These are phyloP conservation scores for Aphanocladium album DNA, from an alignment of 2,329 filamentous ascomycete species.

Conservation along the genomic window DNA sequence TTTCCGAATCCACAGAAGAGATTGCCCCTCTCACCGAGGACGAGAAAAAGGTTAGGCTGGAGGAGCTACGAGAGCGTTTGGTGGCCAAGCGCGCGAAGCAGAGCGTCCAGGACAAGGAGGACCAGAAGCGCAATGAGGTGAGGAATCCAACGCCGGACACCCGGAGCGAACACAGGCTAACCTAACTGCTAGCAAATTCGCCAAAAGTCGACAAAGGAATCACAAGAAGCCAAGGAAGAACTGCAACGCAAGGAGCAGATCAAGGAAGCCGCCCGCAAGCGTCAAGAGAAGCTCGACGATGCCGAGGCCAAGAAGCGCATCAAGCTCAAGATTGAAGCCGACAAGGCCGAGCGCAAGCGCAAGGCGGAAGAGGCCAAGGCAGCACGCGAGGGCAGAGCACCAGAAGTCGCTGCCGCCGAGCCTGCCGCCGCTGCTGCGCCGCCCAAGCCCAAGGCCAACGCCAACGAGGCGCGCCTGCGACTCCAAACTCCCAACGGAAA, in stretches of 20 bases:
- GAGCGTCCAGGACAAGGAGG: slow-evolving; percentile 69
- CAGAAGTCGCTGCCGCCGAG: slow-evolving; percentile 37
- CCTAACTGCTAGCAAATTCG: slow-evolving; percentile 55
- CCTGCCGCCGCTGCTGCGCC: slow-evolving; percentile 40
- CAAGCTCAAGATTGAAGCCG: slow-evolving; percentile 88
- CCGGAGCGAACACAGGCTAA: background rate
- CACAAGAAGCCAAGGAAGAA: slow-evolving; percentile 85
- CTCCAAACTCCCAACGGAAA: slow-evolving; percentile 71
- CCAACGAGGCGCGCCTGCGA: slow-evolving; percentile 75
- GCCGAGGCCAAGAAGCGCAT: slow-evolving; percentile 82
- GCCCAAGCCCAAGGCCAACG: slow-evolving; percentile 61
- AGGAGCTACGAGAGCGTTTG: slow-evolving; percentile 67
- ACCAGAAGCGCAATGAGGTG: slow-evolving; percentile 81
- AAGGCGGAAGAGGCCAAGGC: slow-evolving; percentile 86
- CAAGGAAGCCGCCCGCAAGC: slow-evolving; percentile 83
- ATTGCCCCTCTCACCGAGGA: slow-evolving; percentile 87
- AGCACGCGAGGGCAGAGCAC: slow-evolving; percentile 67
- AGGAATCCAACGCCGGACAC: background rate
- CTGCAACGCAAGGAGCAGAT: slow-evolving; percentile 82
- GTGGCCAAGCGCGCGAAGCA: slow-evolving; percentile 66
- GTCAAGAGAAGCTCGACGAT: slow-evolving; percentile 81
- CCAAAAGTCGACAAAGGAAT: slow-evolving; percentile 83
- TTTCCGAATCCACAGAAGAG: slow-evolving; percentile 88
- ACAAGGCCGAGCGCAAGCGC: slow-evolving; percentile 81
- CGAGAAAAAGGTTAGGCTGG: slow-evolving; percentile 76